Percentiles rank a stretch among this genome's conserved stretches.
phyloP scores from a whole-genome alignment of 805 yeast genomes.

The Barnettozyma wickerhamii region DNA sequence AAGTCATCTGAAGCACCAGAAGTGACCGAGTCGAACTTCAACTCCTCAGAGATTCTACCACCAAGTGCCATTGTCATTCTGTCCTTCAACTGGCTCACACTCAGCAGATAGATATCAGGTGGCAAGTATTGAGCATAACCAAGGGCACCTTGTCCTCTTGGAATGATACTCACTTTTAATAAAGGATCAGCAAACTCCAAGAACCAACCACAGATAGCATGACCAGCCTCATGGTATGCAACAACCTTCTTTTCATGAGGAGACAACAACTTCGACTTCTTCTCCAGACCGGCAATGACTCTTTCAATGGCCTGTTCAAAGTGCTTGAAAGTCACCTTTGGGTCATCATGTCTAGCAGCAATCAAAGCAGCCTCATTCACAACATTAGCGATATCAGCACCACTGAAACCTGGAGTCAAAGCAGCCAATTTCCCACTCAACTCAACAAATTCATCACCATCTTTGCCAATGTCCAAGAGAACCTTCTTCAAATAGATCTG shows the following conservation, averaged over 20 bases:
- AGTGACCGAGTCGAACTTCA: conserved; percentile 87
- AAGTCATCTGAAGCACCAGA: conserved; percentile 97
- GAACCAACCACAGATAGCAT: conserved; percentile 98
- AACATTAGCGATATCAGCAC: conserved; percentile 97
- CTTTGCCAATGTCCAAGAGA: conserved; percentile 46
- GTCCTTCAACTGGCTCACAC: conserved; percentile 74
- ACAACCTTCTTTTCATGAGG: conserved; percentile 86
- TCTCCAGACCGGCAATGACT: conserved; percentile 93
- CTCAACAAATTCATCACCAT: conserved; percentile 39
- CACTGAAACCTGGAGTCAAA: conserved; percentile 95
- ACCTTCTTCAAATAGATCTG: conserved; percentile 78
- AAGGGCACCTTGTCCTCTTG: conserved; percentile 94
- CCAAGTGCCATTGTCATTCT: conserved; percentile 97
- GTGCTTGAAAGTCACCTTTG: conserved; percentile 67
- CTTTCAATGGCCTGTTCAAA: conserved; percentile 97
- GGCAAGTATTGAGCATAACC: conserved; percentile 98
- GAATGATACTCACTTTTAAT: conserved; percentile 92
- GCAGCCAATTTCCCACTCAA: conserved; percentile 84
- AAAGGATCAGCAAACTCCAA: conserved; percentile 89
- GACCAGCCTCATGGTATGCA: conserved; percentile 99
- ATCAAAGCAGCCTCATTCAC: conserved; percentile 97
- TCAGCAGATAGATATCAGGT: conserved; percentile 78
- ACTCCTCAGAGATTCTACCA: conserved; percentile 94
- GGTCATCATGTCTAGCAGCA: conserved; percentile 82
- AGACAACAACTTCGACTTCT: conserved; percentile 76